Base-by-base conservation (phyloP, 2,329 filamentous ascomycete genomes). In the Penicillium brevicompactum region DNA sequence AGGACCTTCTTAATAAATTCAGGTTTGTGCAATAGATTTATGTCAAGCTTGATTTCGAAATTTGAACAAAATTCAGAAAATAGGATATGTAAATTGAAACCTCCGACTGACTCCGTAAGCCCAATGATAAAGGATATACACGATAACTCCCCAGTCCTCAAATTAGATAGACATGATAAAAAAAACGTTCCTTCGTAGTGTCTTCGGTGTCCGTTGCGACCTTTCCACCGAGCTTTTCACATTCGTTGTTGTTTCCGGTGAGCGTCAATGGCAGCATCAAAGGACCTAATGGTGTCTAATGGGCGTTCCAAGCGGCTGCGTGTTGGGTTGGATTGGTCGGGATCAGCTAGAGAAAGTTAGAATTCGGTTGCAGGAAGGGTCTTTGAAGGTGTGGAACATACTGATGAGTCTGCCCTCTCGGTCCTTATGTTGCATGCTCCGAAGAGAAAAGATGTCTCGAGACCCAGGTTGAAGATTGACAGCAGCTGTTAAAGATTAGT, bases 301-400 rank as follows among this genome's bases (percentile, higher is more conserved):
- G 92, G 92, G 55, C 92, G 87, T 77, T 97, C 92, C 84, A 91
- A 88, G 68, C 92, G 86, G 67, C 84, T 89, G 63, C 92, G 85
- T 13, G 92, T 96, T 13, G 92, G 92, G 70, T 97, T 97, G 41
- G 91, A 95, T 61, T 86, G 84, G 75, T 97, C 92, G 18, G 92
- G 92, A 52, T 97, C 92, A 67, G 84, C 92, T 96, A 38, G 67
- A 2, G n/a, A 5, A 13, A 8, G 54, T 68, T 49, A 67, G 57
- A 4, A 46, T 16, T 30, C 9, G 7, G 6, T 41, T 31, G 16
- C 11, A 18, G 18, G 8, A 2, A 14, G n/a, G 18, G 24, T 18
- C 3, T 27, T 27, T 27, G 24, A 8, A 6, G 5, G 1, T 22
- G 6, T 5, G 16, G 31, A 34, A 59, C 76, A 63, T 78, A 95